Evolutionary conservation across 2,329 filamentous ascomycete genomes (phyloP).

Genomic region (Pseudogymnoascus sp.): DNA sequence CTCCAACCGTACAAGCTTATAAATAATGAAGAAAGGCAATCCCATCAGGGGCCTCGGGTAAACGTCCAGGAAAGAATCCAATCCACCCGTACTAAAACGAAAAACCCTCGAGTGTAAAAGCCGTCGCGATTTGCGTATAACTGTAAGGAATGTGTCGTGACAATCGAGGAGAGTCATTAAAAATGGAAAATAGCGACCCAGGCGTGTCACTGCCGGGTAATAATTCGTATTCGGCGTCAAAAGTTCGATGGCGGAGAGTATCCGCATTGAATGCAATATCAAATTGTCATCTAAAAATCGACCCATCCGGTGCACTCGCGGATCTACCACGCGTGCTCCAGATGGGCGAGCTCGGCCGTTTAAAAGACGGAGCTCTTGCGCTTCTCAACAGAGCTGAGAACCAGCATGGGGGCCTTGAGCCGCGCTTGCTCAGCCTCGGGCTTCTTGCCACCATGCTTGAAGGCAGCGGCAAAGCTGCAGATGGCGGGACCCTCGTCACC

Average conservation of each 20-base stretch:
- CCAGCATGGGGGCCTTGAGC: slow-evolving; percentile 77
- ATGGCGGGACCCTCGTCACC: slow-evolving; percentile 50
- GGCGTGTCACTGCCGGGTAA: slow-evolving; percentile 7
- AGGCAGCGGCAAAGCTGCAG: slow-evolving; percentile 57
- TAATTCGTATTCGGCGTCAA: slow-evolving; percentile 26
- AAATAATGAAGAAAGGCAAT: slow-evolving; percentile 2
- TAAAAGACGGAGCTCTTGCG: slow-evolving; percentile 64
- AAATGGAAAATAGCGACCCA: slow-evolving; percentile 5
- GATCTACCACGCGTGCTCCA: slow-evolving; percentile 25
- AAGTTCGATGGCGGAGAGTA: slow-evolving; percentile 24
- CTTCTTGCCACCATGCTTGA: slow-evolving; percentile 52
- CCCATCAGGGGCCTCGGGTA: background rate
- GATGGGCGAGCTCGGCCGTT: slow-evolving; percentile 15
- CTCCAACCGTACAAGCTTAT: slow-evolving; percentile 5
- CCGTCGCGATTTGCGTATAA: background rate
- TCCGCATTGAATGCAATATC: slow-evolving; percentile 32
- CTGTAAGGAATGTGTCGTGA: slow-evolving; percentile 6
- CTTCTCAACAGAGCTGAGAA: slow-evolving; percentile 84
- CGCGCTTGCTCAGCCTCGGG: slow-evolving; percentile 50
- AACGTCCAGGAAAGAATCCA: background rate
- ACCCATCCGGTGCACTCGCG: slow-evolving; percentile 13
- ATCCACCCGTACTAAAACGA: background rate
- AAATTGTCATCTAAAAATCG: slow-evolving; percentile 21
- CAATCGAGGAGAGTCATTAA: slow-evolving; percentile 7
- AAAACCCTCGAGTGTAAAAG: background rate